Percentiles rank a stretch among this genome's conserved stretches.
These are phyloP conservation scores for Clonostachys solani DNA, from an alignment of 2,329 filamentous ascomycete species.

Conservation along the genomic window DNA sequence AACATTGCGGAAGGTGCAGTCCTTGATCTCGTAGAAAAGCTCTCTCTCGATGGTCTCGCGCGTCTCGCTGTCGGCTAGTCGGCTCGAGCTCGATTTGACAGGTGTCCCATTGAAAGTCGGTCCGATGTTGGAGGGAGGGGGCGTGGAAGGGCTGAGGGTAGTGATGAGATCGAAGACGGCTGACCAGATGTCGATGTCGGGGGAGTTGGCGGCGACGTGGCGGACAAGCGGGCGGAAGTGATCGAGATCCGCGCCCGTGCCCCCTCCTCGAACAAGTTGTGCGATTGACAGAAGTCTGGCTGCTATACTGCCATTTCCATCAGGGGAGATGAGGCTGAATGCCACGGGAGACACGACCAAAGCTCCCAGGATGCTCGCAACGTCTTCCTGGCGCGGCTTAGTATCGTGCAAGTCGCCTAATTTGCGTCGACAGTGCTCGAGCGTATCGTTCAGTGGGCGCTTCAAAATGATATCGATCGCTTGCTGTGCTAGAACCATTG, in stretches of 20 bases:
- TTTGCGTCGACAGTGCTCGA: too few species aligned
- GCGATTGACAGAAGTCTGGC: constrained; percentile 1
- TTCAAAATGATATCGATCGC: too few species aligned
- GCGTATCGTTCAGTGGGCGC: too few species aligned
- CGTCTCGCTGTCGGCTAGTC: constrained; percentile 4
- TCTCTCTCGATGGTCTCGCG: constrained; percentile 3
- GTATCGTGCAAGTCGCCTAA: too few species aligned
- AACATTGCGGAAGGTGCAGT: constrained; percentile 6
- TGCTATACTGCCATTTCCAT: neutral
- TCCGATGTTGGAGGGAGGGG: neutral
- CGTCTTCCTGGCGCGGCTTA: too few species aligned
- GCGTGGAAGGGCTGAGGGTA: constrained; percentile 1
- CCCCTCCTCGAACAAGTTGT: constrained; percentile 1
- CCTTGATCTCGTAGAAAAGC: constrained; percentile 4
- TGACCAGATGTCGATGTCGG: constrained; percentile 3
- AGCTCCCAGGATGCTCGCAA: constrained; percentile 1
- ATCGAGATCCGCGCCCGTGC: neutral
- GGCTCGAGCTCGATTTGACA: constrained; percentile 3
- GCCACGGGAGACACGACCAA: constrained; percentile 1
- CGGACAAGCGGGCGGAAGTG: constrained; percentile 1
- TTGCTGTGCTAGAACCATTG: too few species aligned
- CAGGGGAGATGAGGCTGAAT: constrained; percentile 1
- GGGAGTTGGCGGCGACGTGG: neutral
- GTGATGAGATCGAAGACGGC: constrained; percentile 3
- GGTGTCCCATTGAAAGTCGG: constrained; percentile 4